Base-by-base conservation (phyloP, 768 basidiomycete genomes). In the Paxillus ammoniavirescens region DNA sequence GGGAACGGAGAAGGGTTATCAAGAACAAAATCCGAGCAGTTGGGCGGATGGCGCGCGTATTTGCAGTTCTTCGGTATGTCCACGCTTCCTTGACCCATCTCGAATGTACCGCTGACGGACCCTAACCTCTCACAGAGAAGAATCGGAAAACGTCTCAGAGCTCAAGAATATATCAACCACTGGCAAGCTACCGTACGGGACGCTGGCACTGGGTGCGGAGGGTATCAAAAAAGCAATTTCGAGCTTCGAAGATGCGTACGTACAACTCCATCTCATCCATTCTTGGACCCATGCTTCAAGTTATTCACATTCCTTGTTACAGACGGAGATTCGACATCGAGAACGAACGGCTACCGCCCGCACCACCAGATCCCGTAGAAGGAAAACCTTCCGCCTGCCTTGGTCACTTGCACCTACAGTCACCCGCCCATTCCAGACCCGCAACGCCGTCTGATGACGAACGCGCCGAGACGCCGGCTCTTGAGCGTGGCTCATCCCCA, bases 21-120 rank as follows among this genome's bases (percentile, higher is more conserved):
- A 86, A 83, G 72, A 83, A 82, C 73, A 88, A 88, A 72, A 88
- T 89, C 55, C 72, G 86, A 55, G 83, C 82, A 5, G 81, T 88
- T 46, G 86, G 86, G 31, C 72, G 79, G 56, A 83, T 89, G 81
- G 82, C 84, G 47, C 73, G 83, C 15, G 78, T 89, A 38, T 88
- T 86, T 69, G 77, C 84, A 6, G 71, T 87, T 12, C 75, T 89
- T 42, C 81, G 84, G 83, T 84, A 41, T 49, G 81, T 67, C 9
- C 5, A 3, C 23, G 28, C 12, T 13, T 36, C 23, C 7, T 4
- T 9, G 4, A n/a, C 3, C 13, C 2, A 2, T 33, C 12, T 14
- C 26, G 2, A 5, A 18, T 45, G 28, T 45, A 48, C 60, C 30
- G 30, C 45, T 50, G 17, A 33, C n/a, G 23, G 28, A 13, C 42